These are phyloP conservation scores for Colletotrichum liaoningense DNA, from an alignment of 2,329 filamentous ascomycete species.

Conservation along the genomic window DNA sequence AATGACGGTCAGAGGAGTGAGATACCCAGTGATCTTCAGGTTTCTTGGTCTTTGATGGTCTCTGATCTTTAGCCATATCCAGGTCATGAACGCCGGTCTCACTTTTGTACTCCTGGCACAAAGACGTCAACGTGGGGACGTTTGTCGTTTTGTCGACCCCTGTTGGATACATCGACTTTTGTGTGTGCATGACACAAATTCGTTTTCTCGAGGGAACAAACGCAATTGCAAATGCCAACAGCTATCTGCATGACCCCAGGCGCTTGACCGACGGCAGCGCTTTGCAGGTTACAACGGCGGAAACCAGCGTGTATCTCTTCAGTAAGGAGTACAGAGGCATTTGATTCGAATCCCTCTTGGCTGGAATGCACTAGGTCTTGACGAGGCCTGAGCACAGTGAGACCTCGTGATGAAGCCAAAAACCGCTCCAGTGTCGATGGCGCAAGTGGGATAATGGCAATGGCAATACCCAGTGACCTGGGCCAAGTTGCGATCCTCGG, in stretches of 20 bases:
- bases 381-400: neutral
- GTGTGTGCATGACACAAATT: slow-evolving; percentile 2
- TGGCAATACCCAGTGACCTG: neutral
- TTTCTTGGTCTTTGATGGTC: slow-evolving; percentile 25
- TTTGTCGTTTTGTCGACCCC: slow-evolving; percentile 24
- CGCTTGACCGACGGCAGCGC: neutral
- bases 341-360: neutral
- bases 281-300: neutral
- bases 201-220: slow-evolving; percentile 11
- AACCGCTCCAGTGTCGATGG: neutral
- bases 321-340: neutral
- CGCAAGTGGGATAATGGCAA: neutral
- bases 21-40: neutral
- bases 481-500: slow-evolving; percentile 25
- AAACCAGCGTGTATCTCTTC: neutral
- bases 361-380: slow-evolving; percentile 6
- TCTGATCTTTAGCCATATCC: slow-evolving; percentile 24
- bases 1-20: slow-evolving; percentile 12
- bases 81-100: neutral
- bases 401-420: slow-evolving; percentile 7
- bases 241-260: neutral
- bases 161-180: neutral
- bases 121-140: slow-evolving; percentile 28
- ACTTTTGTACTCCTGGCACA: slow-evolving; percentile 12
- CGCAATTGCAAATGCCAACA: neutral